Evolutionary conservation across 108 stramenopile species (phyloP).

Genomic region (Discostella pseudostelligera): DNA sequence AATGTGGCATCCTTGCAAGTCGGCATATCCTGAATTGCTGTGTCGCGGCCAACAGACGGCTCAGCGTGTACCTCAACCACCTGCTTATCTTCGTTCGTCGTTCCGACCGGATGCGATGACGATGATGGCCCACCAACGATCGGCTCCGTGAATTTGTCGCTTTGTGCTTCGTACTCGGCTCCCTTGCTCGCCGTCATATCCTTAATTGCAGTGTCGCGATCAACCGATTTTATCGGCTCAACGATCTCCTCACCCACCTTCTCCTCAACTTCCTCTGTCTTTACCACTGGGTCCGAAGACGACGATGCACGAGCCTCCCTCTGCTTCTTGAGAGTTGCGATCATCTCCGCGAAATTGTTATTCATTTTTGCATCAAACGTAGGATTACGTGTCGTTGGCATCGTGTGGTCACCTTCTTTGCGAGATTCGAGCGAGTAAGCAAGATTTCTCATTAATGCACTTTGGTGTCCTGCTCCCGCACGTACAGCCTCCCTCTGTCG

Average conservation of each 20-base stretch:
- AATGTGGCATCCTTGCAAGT: too few species aligned
- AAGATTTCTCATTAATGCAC: slow-evolving; percentile 12
- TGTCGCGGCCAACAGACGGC: too few species aligned
- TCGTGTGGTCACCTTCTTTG: slow-evolving; percentile 5
- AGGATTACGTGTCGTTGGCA: slow-evolving; percentile 5
- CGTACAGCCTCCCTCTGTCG: slow-evolving; percentile 13
- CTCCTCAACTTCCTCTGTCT: background rate
- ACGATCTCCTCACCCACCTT: background rate
- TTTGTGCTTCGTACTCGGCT: too few species aligned
- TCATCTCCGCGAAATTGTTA: slow-evolving; percentile 15
- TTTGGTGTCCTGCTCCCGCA: slow-evolving; percentile 12
- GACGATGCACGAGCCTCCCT: background rate
- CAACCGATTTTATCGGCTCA: background rate
- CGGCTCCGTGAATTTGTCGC: too few species aligned
- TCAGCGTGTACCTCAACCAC: too few species aligned
- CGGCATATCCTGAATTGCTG: too few species aligned
- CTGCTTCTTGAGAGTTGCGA: slow-evolving; percentile 6
- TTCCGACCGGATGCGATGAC: background rate
- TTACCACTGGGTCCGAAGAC: too few species aligned
- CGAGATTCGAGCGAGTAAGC: slow-evolving; percentile 1
- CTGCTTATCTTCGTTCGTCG: too few species aligned
- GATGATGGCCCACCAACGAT: too few species aligned
- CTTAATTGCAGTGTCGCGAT: too few species aligned
- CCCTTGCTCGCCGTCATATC: too few species aligned
- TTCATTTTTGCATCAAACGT: slow-evolving; percentile 18